Base-by-base conservation (phyloP, 1,284 basidiomycete species). In the Irpex sp. region DNA sequence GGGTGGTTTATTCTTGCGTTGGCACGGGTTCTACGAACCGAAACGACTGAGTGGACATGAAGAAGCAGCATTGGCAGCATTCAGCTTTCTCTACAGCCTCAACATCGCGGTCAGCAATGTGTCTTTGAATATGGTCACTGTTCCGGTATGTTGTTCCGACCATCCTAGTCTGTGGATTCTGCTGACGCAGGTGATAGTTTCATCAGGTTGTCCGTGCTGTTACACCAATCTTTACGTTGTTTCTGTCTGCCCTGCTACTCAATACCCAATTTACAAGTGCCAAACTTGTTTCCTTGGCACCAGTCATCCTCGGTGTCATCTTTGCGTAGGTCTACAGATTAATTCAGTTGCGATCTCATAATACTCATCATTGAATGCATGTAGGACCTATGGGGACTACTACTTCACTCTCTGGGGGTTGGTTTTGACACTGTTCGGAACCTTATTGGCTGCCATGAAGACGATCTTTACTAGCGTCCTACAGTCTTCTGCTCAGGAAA, bases 191-290 rank as follows among this genome's bases (percentile, higher is more conserved):
- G 21, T 17, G 56, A 0, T 68, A 95, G 93, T 95, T 97, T 70
- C 95, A 98, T 74, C 95, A 97, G 80, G 94, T 97, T 59, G 88
- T 97, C 37, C 89, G 95, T n/a, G 92, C 95, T 1, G 86, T 92
- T 5, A 92, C 95, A 0, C 95, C 95, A 0, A 82, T 97, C 60
- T 97, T 97, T 78, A 95, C 92, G 2, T 89, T 96, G 66, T 61
- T 89, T 54, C 84, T 97, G 65, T 88, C 94, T 0, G 80, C 83
- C 58, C 57, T 83, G 2, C 71, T 92, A 21, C 80, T 89, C 35
- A 80, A 83, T 36, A 75, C 78, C 4, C 77, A 76, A 1, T 81
- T 83, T 62, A 88, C 80, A 68, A 79, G 71, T 9, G 76, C 78
- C 54, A 94, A 90, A 77, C 75, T 91, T 26, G 73, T 91, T 35